These are phyloP conservation scores for Neurospora cerealis DNA, from an alignment of 495 filamentous ascomycete species.

Conservation along the genomic window DNA sequence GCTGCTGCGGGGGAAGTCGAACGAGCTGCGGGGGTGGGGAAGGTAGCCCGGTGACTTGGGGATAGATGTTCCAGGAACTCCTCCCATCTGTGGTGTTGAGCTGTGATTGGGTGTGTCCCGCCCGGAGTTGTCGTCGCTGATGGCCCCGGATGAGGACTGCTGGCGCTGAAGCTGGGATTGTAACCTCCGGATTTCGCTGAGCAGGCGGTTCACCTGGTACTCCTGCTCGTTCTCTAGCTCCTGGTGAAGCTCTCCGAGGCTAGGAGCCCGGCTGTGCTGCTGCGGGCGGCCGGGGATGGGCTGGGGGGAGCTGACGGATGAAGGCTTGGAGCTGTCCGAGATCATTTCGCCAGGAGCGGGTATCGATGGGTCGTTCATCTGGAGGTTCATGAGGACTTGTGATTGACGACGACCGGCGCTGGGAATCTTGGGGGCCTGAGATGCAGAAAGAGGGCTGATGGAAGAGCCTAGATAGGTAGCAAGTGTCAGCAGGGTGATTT, in stretches of 20 bases:
- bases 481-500: constrained; percentile 8
- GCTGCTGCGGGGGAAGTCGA: constrained; percentile 42
- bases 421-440: constrained; percentile 44
- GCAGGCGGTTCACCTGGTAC: constrained; percentile 86
- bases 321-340: constrained; percentile 25
- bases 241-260: constrained; percentile 90
- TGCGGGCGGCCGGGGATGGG: constrained; percentile 49
- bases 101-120: constrained; percentile 38
- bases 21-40: constrained; percentile 43
- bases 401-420: constrained; percentile 55
- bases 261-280: constrained; percentile 58
- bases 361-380: constrained; percentile 55
- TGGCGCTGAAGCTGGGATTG: constrained; percentile 66
- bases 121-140: constrained; percentile 59
- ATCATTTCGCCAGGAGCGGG: constrained; percentile 57
- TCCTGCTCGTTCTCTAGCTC: constrained; percentile 94
- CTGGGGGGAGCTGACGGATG: constrained; percentile 43
- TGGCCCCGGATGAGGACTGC: constrained; percentile 37
- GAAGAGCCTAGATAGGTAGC: constrained; percentile 35
- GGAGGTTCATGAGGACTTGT: constrained; percentile 61
- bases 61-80: constrained; percentile 8
- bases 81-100: constrained; percentile 19
- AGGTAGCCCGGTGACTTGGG: constrained; percentile 46
- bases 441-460: constrained; percentile 32
- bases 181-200: constrained; percentile 80